Percentiles rank a stretch among this genome's conserved stretches.
Evolutionary conservation across 768 basidiomycete species (phyloP).

Genomic region (Neoboletus subvelutipes): DNA sequence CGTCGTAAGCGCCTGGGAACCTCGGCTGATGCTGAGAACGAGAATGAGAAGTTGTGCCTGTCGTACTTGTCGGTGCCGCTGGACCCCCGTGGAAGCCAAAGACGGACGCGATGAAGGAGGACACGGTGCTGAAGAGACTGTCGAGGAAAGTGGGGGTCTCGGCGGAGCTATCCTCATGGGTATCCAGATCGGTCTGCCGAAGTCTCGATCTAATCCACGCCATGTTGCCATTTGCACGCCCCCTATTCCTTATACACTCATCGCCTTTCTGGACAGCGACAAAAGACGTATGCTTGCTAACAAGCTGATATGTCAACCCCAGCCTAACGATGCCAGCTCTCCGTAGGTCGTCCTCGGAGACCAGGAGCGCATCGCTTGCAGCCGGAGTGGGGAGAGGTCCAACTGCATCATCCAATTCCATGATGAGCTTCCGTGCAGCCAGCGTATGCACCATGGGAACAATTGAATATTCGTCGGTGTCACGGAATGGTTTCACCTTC

Average conservation of each 20-base stretch:
- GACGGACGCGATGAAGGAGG: conserved; percentile 17
- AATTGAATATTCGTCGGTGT: conserved; percentile 8
- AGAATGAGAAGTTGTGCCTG: neutral
- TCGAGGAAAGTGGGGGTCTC: conserved; percentile 17
- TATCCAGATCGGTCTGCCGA: neutral
- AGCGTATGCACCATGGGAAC: conserved; percentile 50
- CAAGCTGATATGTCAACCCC: conserved; percentile 51
- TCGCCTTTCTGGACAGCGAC: conserved; percentile 47
- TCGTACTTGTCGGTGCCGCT: neutral
- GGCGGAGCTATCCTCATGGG: neutral
- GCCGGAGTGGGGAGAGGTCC: conserved; percentile 35
- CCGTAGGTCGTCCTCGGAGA: conserved; percentile 35
- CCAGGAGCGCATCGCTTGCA: conserved; percentile 22
- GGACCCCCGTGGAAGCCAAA: conserved; percentile 13
- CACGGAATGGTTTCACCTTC: conserved; percentile 26
- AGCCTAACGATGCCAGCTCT: conserved; percentile 50
- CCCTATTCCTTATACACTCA: conserved; percentile 14
- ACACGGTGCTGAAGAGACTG: conserved; percentile 16
- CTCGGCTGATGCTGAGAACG: conserved; percentile 2
- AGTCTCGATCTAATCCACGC: conserved; percentile 23
- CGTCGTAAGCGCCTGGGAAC: conserved; percentile 24
- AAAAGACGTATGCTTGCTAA: conserved; percentile 54
- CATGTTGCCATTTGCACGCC: neutral
- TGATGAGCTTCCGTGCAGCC: conserved; percentile 54
- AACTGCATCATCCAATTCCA: conserved; percentile 42